A percentile compares a stretch with the other conserved stretches of the same genome.
Evolutionary conservation across 2,329 filamentous ascomycete genomes (phyloP).

Genomic region (Scedosporium dehoogii): DNA sequence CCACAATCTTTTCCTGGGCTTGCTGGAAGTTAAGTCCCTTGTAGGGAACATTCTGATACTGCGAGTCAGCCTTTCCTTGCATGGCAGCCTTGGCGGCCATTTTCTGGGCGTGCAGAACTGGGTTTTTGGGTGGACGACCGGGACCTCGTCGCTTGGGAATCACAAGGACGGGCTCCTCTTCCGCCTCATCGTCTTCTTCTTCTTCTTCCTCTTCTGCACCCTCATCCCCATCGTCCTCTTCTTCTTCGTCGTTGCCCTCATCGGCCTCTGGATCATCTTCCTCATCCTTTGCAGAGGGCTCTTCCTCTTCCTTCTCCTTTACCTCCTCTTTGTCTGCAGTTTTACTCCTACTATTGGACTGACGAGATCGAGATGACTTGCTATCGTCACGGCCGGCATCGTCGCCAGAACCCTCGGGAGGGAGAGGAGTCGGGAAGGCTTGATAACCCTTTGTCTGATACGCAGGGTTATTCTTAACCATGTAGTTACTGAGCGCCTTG

Average conservation of each 20-base stretch:
- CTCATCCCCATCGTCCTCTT: slow-evolving; percentile 21
- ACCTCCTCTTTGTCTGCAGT: slow-evolving; percentile 15
- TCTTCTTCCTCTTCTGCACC: slow-evolving; percentile 18
- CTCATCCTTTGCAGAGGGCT: slow-evolving; percentile 20
- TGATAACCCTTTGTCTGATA: slow-evolving; percentile 61
- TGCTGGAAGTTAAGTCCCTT: slow-evolving; percentile 69
- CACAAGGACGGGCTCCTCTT: slow-evolving; percentile 13
- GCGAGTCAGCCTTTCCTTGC: slow-evolving; percentile 34
- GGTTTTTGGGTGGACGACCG: slow-evolving; percentile 11
- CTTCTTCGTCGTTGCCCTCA: slow-evolving; percentile 18
- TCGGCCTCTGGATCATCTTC: slow-evolving; percentile 19
- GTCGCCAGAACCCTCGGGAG: slow-evolving; percentile 32
- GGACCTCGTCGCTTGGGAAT: slow-evolving; percentile 5
- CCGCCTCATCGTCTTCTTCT: slow-evolving; percentile 19
- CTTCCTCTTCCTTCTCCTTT: slow-evolving; percentile 19
- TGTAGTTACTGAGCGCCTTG: slow-evolving; percentile 78
- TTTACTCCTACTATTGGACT: slow-evolving; percentile 18
- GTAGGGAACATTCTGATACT: slow-evolving; percentile 51
- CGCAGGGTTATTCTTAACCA: slow-evolving; percentile 78
- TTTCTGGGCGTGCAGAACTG: slow-evolving; percentile 16
- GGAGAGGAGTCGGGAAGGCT: slow-evolving; percentile 64
- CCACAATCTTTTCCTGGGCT: slow-evolving; percentile 76
- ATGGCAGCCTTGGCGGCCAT: slow-evolving; percentile 8
- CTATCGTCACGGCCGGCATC: slow-evolving; percentile 8
- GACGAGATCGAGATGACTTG: slow-evolving; percentile 5